Base-by-base conservation (phyloP, 176 grass and related monocot genomes). In the Dendrocalamus sinicus region DNA sequence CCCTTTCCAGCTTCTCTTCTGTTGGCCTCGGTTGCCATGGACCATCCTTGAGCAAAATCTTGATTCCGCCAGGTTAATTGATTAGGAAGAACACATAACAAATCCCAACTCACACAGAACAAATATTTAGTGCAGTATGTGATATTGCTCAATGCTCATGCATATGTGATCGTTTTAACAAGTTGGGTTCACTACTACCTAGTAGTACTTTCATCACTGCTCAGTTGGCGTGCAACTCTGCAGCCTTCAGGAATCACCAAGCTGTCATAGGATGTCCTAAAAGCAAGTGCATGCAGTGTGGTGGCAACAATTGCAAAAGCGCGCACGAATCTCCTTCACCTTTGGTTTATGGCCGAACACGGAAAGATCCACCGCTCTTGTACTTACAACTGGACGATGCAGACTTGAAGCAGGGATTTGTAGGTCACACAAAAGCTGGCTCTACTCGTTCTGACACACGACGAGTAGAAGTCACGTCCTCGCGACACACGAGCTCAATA, bases 351-450 rank as follows among this genome's bases (percentile, higher is more conserved):
- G 79, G 8, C 20, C 32, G 40, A 24, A 16, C 46, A 13, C 63
- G 28, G 46, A 51, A 67, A 67, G 17, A 28, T 44, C 39, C 67
- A 60, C 14, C 52, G 17, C 53, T 60, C 69, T 6, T 32, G 68
- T 62, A 72, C 81, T 63, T 73, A 73, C 81, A 83, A 46, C 81
- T 32, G 70, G 81, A 64, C 54, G 41, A 73, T 63, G 81, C 81
- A 62, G 81, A 61, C 15, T 58, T 28, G 66, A n/a, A 13, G 23
- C 9, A 45, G 22, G 32, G 41, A 22, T 46, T 26, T 43, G 7
- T 58, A 57, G 50, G 66, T n/a, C 22, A 53, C 66, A 51, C 3
- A 32, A 50, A 67, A 51, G 78, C 10, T 12, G 77, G 40, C 12
- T 64, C 58, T 32, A 47, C 24, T 66, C 43, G 16, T 45, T 10